Evolutionary conservation across 306 rosid species (phyloP), one percentile per base, ranked within the genome.

Genomic region (Cicer arietinum): DNA sequence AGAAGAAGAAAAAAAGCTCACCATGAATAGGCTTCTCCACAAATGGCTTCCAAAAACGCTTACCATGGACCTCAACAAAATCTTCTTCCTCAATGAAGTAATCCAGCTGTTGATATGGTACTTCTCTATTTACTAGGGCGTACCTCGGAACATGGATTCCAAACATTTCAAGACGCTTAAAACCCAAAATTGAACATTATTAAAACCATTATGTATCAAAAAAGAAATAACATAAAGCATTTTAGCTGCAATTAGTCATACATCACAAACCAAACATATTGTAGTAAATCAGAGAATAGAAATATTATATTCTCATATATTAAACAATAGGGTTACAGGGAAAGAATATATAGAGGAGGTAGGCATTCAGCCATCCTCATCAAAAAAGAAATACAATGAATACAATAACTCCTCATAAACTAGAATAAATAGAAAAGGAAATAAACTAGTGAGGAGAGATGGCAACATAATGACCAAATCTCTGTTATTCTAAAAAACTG

Each of bases 1-100:
- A 65, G 79, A 69, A 63, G 53, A 52, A 20, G 35, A 62, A 63
- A 56, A 67, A 61, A 72, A 63, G 63, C 96, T 87, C 83, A 94
- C 98, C 98, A 71, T 88, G 78, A 80, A 94, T 89, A 70, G 98
- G 98, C 85, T 94, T 94, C 90, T 94, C 98, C 86, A 94, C 98
- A 88, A 94, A 94, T 53, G 98, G 98, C 83, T 94, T 94, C 97
- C 94, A 94, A 60, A 94, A 94, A 67, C 98, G 97, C 77, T 84
- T 71, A 79, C 96, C 97, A 81, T 77, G 89, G 80, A 94, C 91
- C 90, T 94, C 97, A 56, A 94, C 96, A 79, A 91, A 94, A 81
- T 94, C 98, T 64, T 94, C 98, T 80, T 87, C 96, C 89, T 94
- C 98, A 12, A 82, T 70, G 83, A 94, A 94, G 88, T 90, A 87